Percentiles rank a stretch among this genome's conserved stretches.
Evolutionary conservation across 176 grass and related monocot genomes (phyloP).

Genomic region (Areca catechu): DNA sequence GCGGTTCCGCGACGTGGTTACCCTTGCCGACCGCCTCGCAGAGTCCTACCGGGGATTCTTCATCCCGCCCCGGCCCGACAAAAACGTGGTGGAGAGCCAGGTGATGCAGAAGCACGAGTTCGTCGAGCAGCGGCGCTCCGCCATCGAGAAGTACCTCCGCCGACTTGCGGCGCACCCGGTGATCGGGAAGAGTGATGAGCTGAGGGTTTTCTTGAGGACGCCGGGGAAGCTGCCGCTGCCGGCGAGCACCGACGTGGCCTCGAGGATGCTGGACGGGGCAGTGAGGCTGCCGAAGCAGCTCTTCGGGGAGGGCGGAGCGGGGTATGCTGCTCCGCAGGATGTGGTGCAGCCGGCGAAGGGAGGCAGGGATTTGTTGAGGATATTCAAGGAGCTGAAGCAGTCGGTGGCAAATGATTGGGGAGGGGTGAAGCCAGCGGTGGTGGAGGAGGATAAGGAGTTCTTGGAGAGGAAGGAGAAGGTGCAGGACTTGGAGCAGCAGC

Average conservation of each 20-base stretch:
- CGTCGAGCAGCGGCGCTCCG: too few species aligned
- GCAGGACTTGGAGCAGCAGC: constrained; percentile 3
- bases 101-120: too few species aligned
- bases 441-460: constrained; percentile 1
- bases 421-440: not conserved
- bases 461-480: constrained; percentile 4
- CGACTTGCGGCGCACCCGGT: too few species aligned
- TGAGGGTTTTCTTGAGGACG: not conserved
- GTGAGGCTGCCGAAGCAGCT: not conserved
- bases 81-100: too few species aligned
- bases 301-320: not conserved
- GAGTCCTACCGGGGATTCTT: too few species aligned
- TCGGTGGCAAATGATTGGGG: constrained; percentile 1
- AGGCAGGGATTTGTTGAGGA: not conserved
- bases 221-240: not conserved
- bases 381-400: constrained; percentile 1
- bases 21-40: too few species aligned
- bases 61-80: too few species aligned
- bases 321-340: not conserved
- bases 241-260: not conserved
- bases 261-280: constrained; percentile 4
- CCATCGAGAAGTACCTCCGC: too few species aligned
- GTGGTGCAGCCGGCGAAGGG: constrained; percentile 2
- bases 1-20: too few species aligned
- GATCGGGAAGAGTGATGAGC: too few species aligned